Evolutionary conservation across 2,329 filamentous ascomycete species (phyloP).

Genomic region (Penicillium sp.): DNA sequence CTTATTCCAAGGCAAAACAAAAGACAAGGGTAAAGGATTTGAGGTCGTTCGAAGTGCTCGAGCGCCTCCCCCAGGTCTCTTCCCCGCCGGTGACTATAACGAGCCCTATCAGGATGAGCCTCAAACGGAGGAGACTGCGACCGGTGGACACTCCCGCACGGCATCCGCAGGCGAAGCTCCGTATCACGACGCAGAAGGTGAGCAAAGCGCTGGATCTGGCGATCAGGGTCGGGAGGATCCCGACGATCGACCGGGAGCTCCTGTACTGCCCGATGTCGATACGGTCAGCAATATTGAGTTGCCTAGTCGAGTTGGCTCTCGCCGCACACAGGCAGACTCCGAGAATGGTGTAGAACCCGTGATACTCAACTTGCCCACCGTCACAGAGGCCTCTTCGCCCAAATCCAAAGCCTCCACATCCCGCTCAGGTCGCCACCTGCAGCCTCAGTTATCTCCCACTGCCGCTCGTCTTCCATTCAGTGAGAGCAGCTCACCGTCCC

Average conservation of each 20-base stretch:
- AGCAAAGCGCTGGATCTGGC: neutral
- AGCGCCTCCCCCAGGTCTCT: conserved; percentile 69
- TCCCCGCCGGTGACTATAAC: conserved; percentile 52
- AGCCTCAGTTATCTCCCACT: conserved; percentile 22
- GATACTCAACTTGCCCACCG: conserved; percentile 13
- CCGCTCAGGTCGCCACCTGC: conserved; percentile 19
- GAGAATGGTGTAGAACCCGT: conserved; percentile 18
- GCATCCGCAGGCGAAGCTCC: conserved; percentile 19
- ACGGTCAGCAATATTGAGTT: conserved; percentile 56
- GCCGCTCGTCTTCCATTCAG: conserved; percentile 41
- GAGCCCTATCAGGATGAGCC: conserved; percentile 59
- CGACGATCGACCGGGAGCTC: conserved; percentile 31
- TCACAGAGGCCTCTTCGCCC: conserved; percentile 16
- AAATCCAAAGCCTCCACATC: conserved; percentile 9
- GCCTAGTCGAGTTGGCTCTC: conserved; percentile 58
- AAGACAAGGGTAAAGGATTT: conserved; percentile 93
- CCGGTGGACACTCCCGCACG: conserved; percentile 20
- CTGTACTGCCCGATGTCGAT: conserved; percentile 55
- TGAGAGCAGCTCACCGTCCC: conserved; percentile 31
- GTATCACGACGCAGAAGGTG: conserved; percentile 26
- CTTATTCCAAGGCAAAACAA: conserved; percentile 75
- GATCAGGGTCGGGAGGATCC: conserved; percentile 11
- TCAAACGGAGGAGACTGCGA: conserved; percentile 20
- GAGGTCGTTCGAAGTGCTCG: conserved; percentile 89
- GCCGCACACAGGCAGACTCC: conserved; percentile 42